A percentile compares a stretch with the other conserved stretches of the same genome.
Conservation (phyloP, 2,329 filamentous ascomycete genomes). For the Penicillium sp. region DNA sequence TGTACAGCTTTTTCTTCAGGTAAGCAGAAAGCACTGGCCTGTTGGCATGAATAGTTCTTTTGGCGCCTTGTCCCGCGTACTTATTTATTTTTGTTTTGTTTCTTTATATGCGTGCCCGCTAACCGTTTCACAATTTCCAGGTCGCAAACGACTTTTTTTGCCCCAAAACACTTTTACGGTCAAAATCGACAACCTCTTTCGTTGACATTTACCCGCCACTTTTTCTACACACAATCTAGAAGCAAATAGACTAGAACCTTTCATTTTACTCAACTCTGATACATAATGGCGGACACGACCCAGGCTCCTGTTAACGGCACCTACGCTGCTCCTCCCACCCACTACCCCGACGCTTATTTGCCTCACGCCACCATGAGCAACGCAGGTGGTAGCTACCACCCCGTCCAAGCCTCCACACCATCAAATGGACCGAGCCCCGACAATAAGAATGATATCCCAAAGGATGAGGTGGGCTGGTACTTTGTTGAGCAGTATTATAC, state of each 20-base stretch:
- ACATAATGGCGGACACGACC: slow-evolving; percentile 38
- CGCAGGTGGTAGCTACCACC: slow-evolving; percentile 35
- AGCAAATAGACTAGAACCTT: slow-evolving; percentile 15
- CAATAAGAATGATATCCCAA: slow-evolving; percentile 52
- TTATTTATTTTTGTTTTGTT: not conserved
- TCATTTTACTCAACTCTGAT: slow-evolving; percentile 16
- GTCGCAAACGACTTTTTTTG: slow-evolving; percentile 4
- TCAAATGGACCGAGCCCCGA: slow-evolving; percentile 34
- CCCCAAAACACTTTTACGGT: not conserved
- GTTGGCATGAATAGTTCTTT: not conserved
- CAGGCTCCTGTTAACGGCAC: slow-evolving; percentile 41
- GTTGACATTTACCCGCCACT: not conserved
- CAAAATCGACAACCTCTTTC: not conserved
- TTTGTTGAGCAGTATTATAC: slow-evolving; percentile 99
- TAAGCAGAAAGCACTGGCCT: not conserved
- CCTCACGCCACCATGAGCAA: slow-evolving; percentile 31
- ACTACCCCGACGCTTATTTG: slow-evolving; percentile 33
- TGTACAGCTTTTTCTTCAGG: slow-evolving; percentile 4
- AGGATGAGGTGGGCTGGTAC: slow-evolving; percentile 98
- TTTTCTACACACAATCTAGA: not conserved
- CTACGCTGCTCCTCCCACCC: slow-evolving; percentile 38
- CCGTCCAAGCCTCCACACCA: slow-evolving; percentile 37
- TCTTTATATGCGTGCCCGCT: not conserved
- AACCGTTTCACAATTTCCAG: not conserved
- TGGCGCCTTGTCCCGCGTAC: not conserved